phyloP scores from a whole-genome alignment of 768 basidiomycete genomes.

The Daedalea quercina region DNA sequence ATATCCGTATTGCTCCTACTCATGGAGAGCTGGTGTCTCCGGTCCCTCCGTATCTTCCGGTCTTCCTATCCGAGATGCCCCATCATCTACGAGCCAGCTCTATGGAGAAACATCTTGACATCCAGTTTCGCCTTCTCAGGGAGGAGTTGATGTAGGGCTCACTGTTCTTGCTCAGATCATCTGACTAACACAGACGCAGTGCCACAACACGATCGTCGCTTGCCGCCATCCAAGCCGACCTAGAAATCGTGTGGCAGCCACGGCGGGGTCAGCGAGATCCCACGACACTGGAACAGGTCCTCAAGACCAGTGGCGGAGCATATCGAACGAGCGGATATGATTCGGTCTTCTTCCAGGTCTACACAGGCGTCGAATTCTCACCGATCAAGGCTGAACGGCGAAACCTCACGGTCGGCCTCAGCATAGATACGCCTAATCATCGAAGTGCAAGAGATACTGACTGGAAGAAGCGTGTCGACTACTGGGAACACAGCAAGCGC shows the following conservation, averaged over 20 bases:
- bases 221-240: conserved; percentile 41
- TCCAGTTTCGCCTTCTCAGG: conserved; percentile 68
- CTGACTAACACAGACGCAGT: conserved; percentile 22
- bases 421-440: conserved; percentile 49
- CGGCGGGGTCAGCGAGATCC: too few relatives aligned
- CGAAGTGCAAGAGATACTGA: conserved; percentile 35
- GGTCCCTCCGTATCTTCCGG: conserved; percentile 52
- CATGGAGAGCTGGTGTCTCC: conserved; percentile 52
- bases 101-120: conserved; percentile 64
- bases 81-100: conserved; percentile 50
- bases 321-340: conserved; percentile 40
- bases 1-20: conserved; percentile 68
- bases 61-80: conserved; percentile 50
- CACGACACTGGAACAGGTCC: conserved; percentile 39
- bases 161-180: background rate
- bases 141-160: conserved; percentile 59
- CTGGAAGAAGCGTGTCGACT: conserved; percentile 35
- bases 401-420: conserved; percentile 42
- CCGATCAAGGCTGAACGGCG: conserved; percentile 43
- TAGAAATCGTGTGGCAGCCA: conserved; percentile 18
- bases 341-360: conserved; percentile 16
- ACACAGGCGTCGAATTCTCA: conserved; percentile 29
- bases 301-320: conserved; percentile 50
- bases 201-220: conserved; percentile 48
- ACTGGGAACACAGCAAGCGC: conserved; percentile 60